These are phyloP conservation scores for Aspergillus sp. DNA, from an alignment of 2,329 filamentous ascomycete species.

Conservation along the genomic window DNA sequence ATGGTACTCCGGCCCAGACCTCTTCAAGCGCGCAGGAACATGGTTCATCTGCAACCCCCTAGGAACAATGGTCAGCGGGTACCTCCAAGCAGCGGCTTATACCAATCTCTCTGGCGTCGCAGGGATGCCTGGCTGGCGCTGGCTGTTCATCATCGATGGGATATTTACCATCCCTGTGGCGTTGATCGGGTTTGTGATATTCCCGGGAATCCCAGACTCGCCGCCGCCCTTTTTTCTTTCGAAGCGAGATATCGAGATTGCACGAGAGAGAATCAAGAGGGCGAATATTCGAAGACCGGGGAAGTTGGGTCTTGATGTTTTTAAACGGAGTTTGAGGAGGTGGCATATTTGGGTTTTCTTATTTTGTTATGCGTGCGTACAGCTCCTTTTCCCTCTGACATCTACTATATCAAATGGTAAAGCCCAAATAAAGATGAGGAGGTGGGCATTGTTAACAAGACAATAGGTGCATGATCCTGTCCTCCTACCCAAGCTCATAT, in stretches of 20 bases:
- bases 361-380: conserved; percentile 48
- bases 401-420: neutral
- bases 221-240: conserved; percentile 43
- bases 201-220: conserved; percentile 43
- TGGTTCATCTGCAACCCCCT: conserved; percentile 56
- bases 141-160: conserved; percentile 60
- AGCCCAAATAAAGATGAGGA: neutral
- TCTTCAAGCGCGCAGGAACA: conserved; percentile 56
- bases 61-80: conserved; percentile 59
- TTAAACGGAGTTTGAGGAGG: conserved; percentile 47
- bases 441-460: neutral
- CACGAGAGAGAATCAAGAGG: conserved; percentile 30
- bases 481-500: conserved; percentile 46
- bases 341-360: conserved; percentile 56
- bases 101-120: conserved; percentile 51
- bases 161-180: conserved; percentile 58
- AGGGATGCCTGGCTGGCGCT: conserved; percentile 54
- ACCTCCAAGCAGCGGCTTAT: conserved; percentile 56
- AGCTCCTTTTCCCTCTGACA: neutral
- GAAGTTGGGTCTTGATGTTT: conserved; percentile 44
- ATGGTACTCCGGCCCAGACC: conserved; percentile 47
- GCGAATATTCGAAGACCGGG: conserved; percentile 37
- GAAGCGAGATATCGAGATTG: conserved; percentile 36
- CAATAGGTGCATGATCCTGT: conserved; percentile 46
- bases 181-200: conserved; percentile 53